These are phyloP conservation scores for Poterioochromonas sp. DNA, from an alignment of 352 stramenopile genomes.

Conservation along the genomic window DNA sequence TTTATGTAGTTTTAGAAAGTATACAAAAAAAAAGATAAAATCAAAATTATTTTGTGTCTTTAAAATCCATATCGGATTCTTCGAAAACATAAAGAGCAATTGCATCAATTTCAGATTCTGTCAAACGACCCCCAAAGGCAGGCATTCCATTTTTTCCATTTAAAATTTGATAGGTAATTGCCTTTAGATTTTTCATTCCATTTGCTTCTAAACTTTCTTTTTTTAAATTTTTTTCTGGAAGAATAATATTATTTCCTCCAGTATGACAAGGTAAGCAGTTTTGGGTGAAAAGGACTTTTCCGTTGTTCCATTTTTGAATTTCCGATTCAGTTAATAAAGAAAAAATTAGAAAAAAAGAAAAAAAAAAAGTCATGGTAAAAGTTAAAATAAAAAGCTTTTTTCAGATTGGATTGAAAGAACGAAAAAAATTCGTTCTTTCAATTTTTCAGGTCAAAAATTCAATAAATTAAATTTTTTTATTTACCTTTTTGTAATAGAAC, in stretches of 20 bases:
- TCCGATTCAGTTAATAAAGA: conserved; percentile 12
- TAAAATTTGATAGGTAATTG: conserved; percentile 22
- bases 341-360: conserved; percentile 27
- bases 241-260: conserved; percentile 16
- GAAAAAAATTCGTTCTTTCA: conserved; percentile 22
- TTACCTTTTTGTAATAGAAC: conserved; percentile 21
- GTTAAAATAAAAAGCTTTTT: neutral
- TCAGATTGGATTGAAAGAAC: conserved; percentile 21
- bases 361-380: neutral
- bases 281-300: conserved; percentile 2
- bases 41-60: conserved; percentile 18
- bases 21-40: conserved; percentile 19
- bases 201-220: conserved; percentile 24
- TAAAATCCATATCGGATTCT: conserved; percentile 22
- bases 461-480: conserved; percentile 21
- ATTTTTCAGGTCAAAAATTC: conserved; percentile 17
- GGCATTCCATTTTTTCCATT: conserved; percentile 29
- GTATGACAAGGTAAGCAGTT: conserved; percentile 17
- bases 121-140: conserved; percentile 10
- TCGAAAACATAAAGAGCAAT: conserved; percentile 11
- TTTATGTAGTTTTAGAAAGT: conserved; percentile 18
- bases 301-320: neutral
- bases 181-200: neutral
- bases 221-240: conserved; percentile 26
- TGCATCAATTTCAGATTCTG: conserved; percentile 21